Conservation (phyloP, 805 yeast species). For the Ogataea haglerorum region DNA sequence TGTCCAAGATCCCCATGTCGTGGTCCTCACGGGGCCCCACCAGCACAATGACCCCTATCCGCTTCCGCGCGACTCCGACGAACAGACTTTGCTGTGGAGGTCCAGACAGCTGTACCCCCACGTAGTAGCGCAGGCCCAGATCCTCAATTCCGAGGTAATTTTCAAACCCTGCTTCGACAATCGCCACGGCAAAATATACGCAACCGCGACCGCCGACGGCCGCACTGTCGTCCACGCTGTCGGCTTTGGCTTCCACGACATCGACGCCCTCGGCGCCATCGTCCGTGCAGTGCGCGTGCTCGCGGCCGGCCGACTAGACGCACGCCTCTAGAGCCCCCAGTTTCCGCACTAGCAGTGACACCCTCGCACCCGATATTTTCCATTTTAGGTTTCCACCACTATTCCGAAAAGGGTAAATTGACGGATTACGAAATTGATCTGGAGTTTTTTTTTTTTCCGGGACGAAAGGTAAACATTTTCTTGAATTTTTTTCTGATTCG, state of each 20-base stretch:
- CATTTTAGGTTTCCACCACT: constrained; percentile 1
- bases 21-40: constrained; percentile 20
- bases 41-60: constrained; percentile 21
- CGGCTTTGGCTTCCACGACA: constrained; percentile 20
- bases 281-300: constrained; percentile 13
- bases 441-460: constrained; percentile 1
- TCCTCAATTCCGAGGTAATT: constrained; percentile 10
- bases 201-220: constrained; percentile 1
- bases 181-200: constrained; percentile 13
- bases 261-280: constrained; percentile 14
- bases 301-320: background rate
- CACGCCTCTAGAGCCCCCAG: constrained; percentile 3
- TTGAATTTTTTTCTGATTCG: background rate
- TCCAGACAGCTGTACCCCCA: constrained; percentile 16
- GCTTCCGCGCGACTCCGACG: constrained; percentile 23
- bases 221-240: constrained; percentile 9
- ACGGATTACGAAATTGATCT: constrained; percentile 17
- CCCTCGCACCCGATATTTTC: constrained; percentile 16
- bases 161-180: constrained; percentile 13
- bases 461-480: constrained; percentile 1
- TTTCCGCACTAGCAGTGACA: constrained; percentile 1
- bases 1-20: constrained; percentile 7
- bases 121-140: constrained; percentile 6
- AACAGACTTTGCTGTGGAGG: constrained; percentile 16
- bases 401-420: constrained; percentile 20